Evolutionary conservation across 352 stramenopile species (phyloP).

Genomic region (Phytophthora uliginosa): DNA sequence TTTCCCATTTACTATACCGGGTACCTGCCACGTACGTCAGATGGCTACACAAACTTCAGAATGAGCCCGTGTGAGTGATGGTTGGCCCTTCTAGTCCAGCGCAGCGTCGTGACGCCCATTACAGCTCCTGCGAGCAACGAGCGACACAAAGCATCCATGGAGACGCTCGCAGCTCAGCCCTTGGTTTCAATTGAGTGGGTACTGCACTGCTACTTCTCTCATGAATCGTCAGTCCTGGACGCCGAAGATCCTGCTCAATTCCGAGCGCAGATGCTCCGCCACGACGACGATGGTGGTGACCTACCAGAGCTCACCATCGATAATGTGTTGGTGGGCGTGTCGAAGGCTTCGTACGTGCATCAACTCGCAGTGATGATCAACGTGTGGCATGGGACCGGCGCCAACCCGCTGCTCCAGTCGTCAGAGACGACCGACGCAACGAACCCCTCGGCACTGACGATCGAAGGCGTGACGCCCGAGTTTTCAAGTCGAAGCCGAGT

Average conservation of each 20-base stretch:
- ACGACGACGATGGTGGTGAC: conserved; percentile 5
- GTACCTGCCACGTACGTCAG: conserved; percentile 19
- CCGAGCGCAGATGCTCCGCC: conserved; percentile 47
- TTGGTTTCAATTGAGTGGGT: conserved; percentile 16
- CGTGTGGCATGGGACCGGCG: conserved; percentile 43
- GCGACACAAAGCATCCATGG: neutral
- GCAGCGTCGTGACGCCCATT: conserved; percentile 5
- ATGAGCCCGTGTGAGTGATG: conserved; percentile 15
- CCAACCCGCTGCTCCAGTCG: conserved; percentile 43
- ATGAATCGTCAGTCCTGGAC: conserved; percentile 30
- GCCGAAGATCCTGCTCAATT: conserved; percentile 53
- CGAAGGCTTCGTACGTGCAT: conserved; percentile 37
- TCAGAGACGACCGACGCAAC: conserved; percentile 19
- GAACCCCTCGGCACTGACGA: conserved; percentile 3
- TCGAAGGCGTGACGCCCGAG: conserved; percentile 53
- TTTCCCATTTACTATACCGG: too few species aligned
- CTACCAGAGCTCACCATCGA: conserved; percentile 8
- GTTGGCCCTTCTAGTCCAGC: conserved; percentile 2
- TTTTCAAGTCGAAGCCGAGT: conserved; percentile 41
- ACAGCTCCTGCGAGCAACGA: neutral
- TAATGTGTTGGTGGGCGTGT: conserved; percentile 32
- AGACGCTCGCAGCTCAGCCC: neutral
- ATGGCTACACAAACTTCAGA: conserved; percentile 32
- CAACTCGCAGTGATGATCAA: conserved; percentile 58
- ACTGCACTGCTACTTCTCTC: conserved; percentile 39